Evolutionary conservation across 108 stramenopile genomes (phyloP).

Genomic region (Mediolabrus comicus): DNA sequence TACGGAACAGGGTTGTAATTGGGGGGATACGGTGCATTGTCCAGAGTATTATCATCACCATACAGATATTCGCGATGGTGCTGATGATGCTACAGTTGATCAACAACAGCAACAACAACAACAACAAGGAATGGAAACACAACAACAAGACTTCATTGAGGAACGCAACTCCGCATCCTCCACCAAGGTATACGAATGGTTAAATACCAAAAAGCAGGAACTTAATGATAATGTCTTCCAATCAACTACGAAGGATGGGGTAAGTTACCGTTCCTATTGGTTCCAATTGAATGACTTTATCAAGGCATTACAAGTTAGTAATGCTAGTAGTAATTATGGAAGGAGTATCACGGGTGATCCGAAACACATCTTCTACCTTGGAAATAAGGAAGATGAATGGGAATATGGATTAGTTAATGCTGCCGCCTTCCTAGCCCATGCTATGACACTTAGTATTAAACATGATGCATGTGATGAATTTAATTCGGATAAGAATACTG

Average conservation of each 20-base stretch:
- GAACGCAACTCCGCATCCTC: background rate
- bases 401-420: slow-evolving; percentile 25
- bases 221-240: background rate
- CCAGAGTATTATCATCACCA: background rate
- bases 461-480: slow-evolving; percentile 41
- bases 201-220: background rate
- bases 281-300: background rate
- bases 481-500: slow-evolving; percentile 29
- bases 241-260: background rate
- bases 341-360: background rate
- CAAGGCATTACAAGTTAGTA: background rate
- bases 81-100: too few species aligned
- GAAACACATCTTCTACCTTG: slow-evolving; percentile 9
- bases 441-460: slow-evolving; percentile 29
- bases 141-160: too few species aligned
- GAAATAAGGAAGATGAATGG: slow-evolving; percentile 2
- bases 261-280: background rate
- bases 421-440: slow-evolving; percentile 34
- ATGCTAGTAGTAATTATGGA: background rate
- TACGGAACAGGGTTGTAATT: background rate
- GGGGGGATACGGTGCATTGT: background rate
- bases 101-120: background rate
- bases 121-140: too few species aligned
- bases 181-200: background rate
- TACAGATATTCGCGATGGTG: background rate